Evolutionary conservation across 768 basidiomycete species (phyloP), one percentile per base, ranked within the genome.

Genomic region (Lactifluus volemus): DNA sequence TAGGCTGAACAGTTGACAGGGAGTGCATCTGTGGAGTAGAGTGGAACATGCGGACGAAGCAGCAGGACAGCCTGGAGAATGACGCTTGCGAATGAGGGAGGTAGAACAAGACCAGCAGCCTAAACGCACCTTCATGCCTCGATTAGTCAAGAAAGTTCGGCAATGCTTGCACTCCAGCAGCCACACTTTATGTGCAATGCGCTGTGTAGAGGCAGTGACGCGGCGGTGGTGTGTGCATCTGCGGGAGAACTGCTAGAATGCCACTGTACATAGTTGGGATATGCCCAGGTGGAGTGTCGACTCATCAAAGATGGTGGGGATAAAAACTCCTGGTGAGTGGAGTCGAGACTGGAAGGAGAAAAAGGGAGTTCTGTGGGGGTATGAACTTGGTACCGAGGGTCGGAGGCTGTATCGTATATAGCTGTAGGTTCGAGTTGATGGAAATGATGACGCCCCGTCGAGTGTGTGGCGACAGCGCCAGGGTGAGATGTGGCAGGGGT

Each of bases 1-100:
- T 81, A 84, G 12, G 84, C 82, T 4, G 88, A 88, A 70, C 89
- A 90, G 68, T 90, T 89, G 58, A 81, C 73, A 1, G 89, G 91
- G 36, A 86, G 74, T 32, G 88, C 87, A 71, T 93, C 91, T 49
- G 88, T 88, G 8, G 88, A 91, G 70, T 84, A 94, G 49, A 93
- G 81, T 48, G 90, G 82, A 67, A 92, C 85, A 59, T 84, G 85
- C 0, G 90, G 89, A 58, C 85, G 82, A 57, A 92, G 78, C 21
- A 93, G 78, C n/a, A 92, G 78, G 44, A 92, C 89, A 50, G 90
- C 90, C 89, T 91, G 67, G 52, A 61, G 53, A 57, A 58, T 48
- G 52, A 32, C n/a, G 61, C 30, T 19, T 30, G 38, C 21, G 42
- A 48, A 45, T 56, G 63, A 55, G 17, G 36, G 48, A 47, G 29